Percentiles rank a stretch among this genome's conserved stretches.
phyloP scores from a whole-genome alignment of 2,329 filamentous ascomycete species.

The Cyclaneusma minus region DNA sequence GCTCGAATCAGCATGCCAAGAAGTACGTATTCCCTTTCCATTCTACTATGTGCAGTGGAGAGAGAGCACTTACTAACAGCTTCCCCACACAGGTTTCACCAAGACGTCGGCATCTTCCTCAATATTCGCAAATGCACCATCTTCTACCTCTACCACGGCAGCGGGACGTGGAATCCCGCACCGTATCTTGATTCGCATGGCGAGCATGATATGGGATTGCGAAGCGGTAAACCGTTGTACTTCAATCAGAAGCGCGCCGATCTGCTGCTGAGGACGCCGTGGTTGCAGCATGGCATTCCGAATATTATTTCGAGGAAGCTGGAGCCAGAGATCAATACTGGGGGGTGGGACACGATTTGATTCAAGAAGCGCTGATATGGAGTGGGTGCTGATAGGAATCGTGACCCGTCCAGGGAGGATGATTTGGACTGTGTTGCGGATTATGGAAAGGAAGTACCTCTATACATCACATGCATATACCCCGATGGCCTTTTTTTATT shows the following conservation, averaged over 20 bases:
- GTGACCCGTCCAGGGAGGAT: too few species aligned
- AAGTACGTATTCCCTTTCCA: constrained; percentile 40
- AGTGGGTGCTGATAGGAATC: too few species aligned
- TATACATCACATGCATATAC: too few species aligned
- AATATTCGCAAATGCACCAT: constrained; percentile 94
- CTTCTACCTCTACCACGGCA: constrained; percentile 67
- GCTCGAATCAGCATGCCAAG: constrained; percentile 78
- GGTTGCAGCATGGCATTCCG: constrained; percentile 75
- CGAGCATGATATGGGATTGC: constrained; percentile 82
- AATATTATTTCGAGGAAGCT: constrained; percentile 80
- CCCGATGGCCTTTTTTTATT: too few species aligned
- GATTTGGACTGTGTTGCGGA: too few species aligned
- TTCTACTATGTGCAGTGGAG: constrained; percentile 1
- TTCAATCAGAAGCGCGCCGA: constrained; percentile 92
- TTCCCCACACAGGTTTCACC: constrained; percentile 51
- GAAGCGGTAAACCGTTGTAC: constrained; percentile 77
- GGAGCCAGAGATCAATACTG: constrained; percentile 92
- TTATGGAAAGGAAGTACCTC: too few species aligned
- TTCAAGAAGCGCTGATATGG: too few species aligned
- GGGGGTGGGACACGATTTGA: constrained; percentile 83
- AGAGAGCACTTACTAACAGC: constrained; percentile 14
- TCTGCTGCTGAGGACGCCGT: constrained; percentile 67
- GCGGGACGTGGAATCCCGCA: constrained; percentile 72
- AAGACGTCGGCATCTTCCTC: constrained; percentile 83
- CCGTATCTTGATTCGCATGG: constrained; percentile 95